Evolutionary conservation across 768 basidiomycete species (phyloP), one percentile per base, ranked within the genome.

Genomic region (Leccinum imitatum): DNA sequence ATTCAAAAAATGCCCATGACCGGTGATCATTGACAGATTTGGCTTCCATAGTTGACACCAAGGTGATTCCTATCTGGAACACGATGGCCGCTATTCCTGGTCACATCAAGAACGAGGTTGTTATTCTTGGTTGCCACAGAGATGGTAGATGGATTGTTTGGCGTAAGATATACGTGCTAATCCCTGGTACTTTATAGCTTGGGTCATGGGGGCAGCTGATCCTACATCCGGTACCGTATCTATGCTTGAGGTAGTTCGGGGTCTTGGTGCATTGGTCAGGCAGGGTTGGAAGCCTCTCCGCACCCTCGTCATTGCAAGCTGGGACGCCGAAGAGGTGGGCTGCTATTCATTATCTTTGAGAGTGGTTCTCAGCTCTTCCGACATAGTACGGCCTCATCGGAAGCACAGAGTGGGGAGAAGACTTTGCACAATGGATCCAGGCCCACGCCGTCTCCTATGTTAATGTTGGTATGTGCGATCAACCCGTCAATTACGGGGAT

Each of bases 351-450:
- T 2, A 17, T 46, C 23, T 17, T 37, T 15, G 21, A 50, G 5
- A 53, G 17, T 27, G 15, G 7, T 48, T 25, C 48, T 60, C 56
- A 33, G 23, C 35, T 50, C 35, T 33, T 55, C 25, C 23, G 33
- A 35, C 57, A 8, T n/a, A 82, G 80, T 82, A 83, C 56, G 91
- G 90, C 25, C 80, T 93, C 46, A 71, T 92, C 39, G 95, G 95
- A 27, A 90, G 87, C 67, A 95, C 92, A 4, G 95, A 98, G 74
- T 96, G 89, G 84, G 93, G 87, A 9, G 95, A 97, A 73, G 96
- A 98, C 71, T 98, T 96, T 69, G 73, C 85, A 0, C 79, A 83
- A 21, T 95, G 89, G 85, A 84, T 98, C 47, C 80, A 83, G 23
- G 77, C 86, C 27, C 83, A 95, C 62, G 90, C 87, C 48, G 93